Evolutionary conservation across 371 early-diverging fungal species (phyloP).

Genomic region (Mortierella sp.): DNA sequence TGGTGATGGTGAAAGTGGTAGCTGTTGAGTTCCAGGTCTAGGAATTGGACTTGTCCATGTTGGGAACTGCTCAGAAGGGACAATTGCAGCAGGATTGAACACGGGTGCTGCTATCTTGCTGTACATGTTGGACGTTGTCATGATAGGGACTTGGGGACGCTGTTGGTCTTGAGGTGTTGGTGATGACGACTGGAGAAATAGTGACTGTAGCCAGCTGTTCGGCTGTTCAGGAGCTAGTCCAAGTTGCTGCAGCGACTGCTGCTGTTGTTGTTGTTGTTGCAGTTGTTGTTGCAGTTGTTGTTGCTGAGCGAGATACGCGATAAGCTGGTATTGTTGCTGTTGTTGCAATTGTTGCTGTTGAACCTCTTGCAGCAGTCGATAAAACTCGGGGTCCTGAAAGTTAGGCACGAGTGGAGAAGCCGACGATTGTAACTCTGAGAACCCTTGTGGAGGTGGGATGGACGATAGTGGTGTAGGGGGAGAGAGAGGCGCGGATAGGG

Average conservation of each 20-base stretch:
- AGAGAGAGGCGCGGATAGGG: no score
- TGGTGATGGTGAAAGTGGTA: no score
- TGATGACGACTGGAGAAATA: no score
- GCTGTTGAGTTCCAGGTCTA: no score
- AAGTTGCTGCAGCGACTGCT: conserved; percentile 7
- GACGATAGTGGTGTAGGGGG: no score
- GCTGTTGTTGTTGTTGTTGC: conserved; percentile 24
- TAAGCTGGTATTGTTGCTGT: conserved; percentile 11
- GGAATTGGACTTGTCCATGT: no score
- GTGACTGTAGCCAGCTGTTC: no score
- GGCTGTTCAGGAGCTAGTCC: not conserved
- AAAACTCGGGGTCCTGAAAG: not conserved
- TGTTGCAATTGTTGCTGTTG: conserved; percentile 12
- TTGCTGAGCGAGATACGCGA: not conserved
- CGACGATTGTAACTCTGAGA: not conserved
- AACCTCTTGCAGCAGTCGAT: not conserved
- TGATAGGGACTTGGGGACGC: conserved; percentile 4
- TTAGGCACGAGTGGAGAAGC: not conserved
- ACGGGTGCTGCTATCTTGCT: conserved; percentile 9
- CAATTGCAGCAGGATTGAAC: not conserved
- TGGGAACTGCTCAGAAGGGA: not conserved
- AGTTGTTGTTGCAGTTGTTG: conserved; percentile 17
- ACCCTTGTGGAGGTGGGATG: no score
- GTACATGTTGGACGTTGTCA: conserved; percentile 16
- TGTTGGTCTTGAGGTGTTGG: no score